Evolutionary conservation across 2,329 filamentous ascomycete species (phyloP).

Genomic region (Arthrocladium fulminans): DNA sequence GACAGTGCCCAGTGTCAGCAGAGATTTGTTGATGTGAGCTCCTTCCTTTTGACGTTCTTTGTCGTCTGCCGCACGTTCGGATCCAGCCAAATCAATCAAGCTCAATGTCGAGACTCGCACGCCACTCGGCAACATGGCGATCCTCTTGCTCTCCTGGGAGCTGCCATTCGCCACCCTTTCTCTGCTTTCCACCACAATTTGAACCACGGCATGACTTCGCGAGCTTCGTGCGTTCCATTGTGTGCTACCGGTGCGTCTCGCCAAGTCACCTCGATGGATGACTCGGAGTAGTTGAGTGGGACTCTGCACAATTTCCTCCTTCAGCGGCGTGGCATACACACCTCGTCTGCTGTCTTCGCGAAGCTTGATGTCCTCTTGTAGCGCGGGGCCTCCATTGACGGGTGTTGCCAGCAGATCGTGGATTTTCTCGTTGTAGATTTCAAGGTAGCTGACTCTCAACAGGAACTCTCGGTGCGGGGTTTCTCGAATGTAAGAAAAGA

Average conservation of each 20-base stretch:
- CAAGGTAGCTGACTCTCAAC: constrained; percentile 90
- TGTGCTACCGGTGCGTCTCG: constrained; percentile 81
- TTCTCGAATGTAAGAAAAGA: constrained; percentile 97
- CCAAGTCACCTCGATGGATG: constrained; percentile 87
- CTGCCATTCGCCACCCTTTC: constrained; percentile 58
- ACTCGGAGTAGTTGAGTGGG: constrained; percentile 90
- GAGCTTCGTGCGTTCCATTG: constrained; percentile 97
- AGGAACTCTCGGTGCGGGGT: constrained; percentile 91
- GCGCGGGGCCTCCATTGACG: constrained; percentile 43
- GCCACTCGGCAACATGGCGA: constrained; percentile 68
- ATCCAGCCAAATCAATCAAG: constrained; percentile 91
- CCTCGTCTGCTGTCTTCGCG: constrained; percentile 93
- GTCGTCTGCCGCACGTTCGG: constrained; percentile 87
- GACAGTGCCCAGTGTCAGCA: constrained; percentile 89
- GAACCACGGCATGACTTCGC: constrained; percentile 93
- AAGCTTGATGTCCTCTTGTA: constrained; percentile 91
- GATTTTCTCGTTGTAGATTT: constrained; percentile 98
- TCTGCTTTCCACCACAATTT: constrained; percentile 95
- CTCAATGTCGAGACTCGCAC: constrained; percentile 92
- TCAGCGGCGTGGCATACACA: constrained; percentile 89
- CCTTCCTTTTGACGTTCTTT: constrained; percentile 92
- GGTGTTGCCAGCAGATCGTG: constrained; percentile 82
- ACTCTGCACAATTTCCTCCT: constrained; percentile 97
- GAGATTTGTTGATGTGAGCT: constrained; percentile 96
- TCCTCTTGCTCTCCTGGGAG: constrained; percentile 51